Evolutionary conservation across 208 protist genomes (phyloP).

Genomic region (Leishmania lainsoni): DNA sequence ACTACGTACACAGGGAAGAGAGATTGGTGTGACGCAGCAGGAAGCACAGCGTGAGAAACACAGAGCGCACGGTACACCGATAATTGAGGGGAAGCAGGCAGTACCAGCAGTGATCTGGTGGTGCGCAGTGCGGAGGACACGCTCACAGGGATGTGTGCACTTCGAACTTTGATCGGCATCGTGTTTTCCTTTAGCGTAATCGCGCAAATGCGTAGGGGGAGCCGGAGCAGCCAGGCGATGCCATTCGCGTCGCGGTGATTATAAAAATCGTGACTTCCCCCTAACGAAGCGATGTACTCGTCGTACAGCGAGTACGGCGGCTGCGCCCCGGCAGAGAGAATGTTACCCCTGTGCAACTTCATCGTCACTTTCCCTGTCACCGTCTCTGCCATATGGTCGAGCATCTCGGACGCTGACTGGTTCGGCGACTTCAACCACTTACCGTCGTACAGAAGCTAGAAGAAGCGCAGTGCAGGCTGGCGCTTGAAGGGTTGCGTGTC

Average conservation of each 20-base stretch:
- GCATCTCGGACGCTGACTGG: conserved; percentile 32
- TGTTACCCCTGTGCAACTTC: conserved; percentile 38
- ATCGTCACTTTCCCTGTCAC: conserved; percentile 37
- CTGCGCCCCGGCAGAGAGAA: conserved; percentile 20
- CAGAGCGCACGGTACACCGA: not conserved
- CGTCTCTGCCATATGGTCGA: conserved; percentile 32
- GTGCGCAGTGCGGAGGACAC: not conserved
- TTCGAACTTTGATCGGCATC: not conserved
- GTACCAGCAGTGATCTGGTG: not conserved
- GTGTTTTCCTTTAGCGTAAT: not conserved
- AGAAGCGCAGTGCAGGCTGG: conserved; percentile 37
- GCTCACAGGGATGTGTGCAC: not conserved
- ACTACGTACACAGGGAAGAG: not conserved
- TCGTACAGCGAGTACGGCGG: conserved; percentile 35
- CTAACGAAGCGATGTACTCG: conserved; percentile 37
- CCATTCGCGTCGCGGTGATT: conserved; percentile 38
- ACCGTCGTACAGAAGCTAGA: conserved; percentile 38
- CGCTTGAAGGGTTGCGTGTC: conserved; percentile 42
- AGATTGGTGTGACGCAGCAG: not conserved
- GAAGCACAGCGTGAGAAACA: not conserved
- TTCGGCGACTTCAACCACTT: conserved; percentile 36
- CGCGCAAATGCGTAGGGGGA: conserved; percentile 18
- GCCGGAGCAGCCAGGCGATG: conserved; percentile 37
- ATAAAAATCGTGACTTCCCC: conserved; percentile 33
- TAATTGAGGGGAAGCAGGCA: not conserved